Percentiles rank a stretch among this genome's conserved stretches.
Evolutionary conservation across 192 early-diverging fungal species (phyloP).

Genomic region (Linnemannia elongata): DNA sequence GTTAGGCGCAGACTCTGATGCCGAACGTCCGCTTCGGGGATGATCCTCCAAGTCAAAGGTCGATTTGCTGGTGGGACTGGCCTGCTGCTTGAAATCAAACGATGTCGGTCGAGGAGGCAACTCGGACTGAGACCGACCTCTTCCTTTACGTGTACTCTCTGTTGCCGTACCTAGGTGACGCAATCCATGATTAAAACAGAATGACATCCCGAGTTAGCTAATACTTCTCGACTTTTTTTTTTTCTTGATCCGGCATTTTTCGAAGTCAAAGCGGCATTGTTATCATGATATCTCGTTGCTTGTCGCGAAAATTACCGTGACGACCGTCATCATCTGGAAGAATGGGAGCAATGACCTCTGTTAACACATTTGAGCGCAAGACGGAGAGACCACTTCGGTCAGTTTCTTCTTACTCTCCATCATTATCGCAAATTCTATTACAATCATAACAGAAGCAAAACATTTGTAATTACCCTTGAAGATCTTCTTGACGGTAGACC

Average conservation of each 20-base stretch:
- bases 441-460: neutral
- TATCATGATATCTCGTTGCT: neutral
- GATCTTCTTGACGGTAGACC: constrained; percentile 21
- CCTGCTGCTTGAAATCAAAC: constrained; percentile 25
- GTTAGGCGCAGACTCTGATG: neutral
- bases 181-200: neutral
- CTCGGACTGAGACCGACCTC: constrained; percentile 44
- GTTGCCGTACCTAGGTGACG: neutral
- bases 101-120: constrained; percentile 23
- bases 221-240: neutral
- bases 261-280: neutral
- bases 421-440: neutral
- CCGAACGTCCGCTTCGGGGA: neutral
- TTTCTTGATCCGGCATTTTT: neutral
- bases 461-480: constrained; percentile 24
- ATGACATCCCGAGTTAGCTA: neutral
- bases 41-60: neutral
- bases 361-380: neutral
- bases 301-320: constrained; percentile 13
- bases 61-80: neutral
- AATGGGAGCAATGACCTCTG: constrained; percentile 30
- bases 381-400: neutral
- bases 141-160: constrained; percentile 7
- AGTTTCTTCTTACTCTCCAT: neutral
- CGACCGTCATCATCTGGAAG: constrained; percentile 20